Conservation (phyloP, 768 basidiomycete species). For the Boletales sp. region DNA sequence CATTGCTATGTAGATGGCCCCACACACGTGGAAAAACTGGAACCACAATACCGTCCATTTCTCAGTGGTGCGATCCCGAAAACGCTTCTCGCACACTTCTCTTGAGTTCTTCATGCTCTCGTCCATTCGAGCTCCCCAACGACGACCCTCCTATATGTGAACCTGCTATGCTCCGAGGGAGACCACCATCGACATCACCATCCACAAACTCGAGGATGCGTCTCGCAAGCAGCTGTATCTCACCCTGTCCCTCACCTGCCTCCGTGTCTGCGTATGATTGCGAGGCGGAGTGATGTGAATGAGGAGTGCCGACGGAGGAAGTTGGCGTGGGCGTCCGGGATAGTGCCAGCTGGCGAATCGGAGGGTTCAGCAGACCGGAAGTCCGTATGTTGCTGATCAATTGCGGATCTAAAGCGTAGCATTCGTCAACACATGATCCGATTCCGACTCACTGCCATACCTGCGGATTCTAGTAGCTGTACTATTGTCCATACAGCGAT, state of each 20-base stretch:
- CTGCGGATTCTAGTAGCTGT: slow-evolving; percentile 94
- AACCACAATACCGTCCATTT: background rate
- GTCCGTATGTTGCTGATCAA: slow-evolving; percentile 86
- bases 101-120: slow-evolving; percentile 78
- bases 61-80: slow-evolving; percentile 49
- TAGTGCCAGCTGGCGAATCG: slow-evolving; percentile 78
- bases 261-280: slow-evolving; percentile 83
- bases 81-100: slow-evolving; percentile 83
- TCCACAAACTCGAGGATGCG: slow-evolving; percentile 89
- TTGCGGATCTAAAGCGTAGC: slow-evolving; percentile 61
- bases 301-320: slow-evolving; percentile 73
- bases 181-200: slow-evolving; percentile 57
- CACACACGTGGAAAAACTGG: background rate
- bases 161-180: slow-evolving; percentile 57
- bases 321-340: slow-evolving; percentile 67
- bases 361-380: slow-evolving; percentile 77
- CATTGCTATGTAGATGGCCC: slow-evolving; percentile 4
- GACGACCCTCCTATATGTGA: slow-evolving; percentile 73
- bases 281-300: slow-evolving; percentile 60
- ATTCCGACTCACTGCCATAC: slow-evolving; percentile 34
- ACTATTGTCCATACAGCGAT: slow-evolving; percentile 99
- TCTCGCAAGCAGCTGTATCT: slow-evolving; percentile 82
- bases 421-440: background rate
- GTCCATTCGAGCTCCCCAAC: slow-evolving; percentile 51
- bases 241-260: slow-evolving; percentile 83